A percentile compares a stretch with the other conserved stretches of the same genome.
phyloP scores from a whole-genome alignment of 2,329 filamentous ascomycete species.

The Colletotrichum karsti region DNA sequence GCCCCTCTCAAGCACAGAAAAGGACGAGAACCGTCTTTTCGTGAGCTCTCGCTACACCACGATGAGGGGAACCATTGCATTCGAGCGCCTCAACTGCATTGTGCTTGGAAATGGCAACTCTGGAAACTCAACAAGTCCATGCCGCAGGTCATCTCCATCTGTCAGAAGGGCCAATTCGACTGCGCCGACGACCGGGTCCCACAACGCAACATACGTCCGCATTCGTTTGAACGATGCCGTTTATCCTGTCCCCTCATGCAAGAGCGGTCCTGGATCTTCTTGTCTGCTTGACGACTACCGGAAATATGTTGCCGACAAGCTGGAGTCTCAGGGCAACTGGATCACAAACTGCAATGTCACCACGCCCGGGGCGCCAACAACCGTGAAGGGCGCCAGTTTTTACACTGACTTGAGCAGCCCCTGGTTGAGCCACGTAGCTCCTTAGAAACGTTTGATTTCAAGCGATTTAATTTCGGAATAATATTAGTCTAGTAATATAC shows the following conservation, averaged over 20 bases:
- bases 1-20: slow-evolving; percentile 54
- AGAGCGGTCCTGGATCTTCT: slow-evolving; percentile 62
- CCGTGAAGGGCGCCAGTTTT: slow-evolving; percentile 57
- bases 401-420: slow-evolving; percentile 49
- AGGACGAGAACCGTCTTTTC: slow-evolving; percentile 59
- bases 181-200: slow-evolving; percentile 8
- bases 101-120: slow-evolving; percentile 22
- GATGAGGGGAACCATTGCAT: slow-evolving; percentile 72
- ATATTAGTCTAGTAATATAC: too few species aligned
- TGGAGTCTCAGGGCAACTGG: slow-evolving; percentile 58
- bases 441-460: background rate
- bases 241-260: slow-evolving; percentile 65
- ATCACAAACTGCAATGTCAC: slow-evolving; percentile 57
- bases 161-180: background rate
- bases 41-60: slow-evolving; percentile 64
- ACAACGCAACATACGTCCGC: slow-evolving; percentile 57
- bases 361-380: slow-evolving; percentile 44
- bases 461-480: too few species aligned
- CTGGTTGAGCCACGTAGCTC: slow-evolving; percentile 16
- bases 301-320: slow-evolving; percentile 53
- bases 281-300: slow-evolving; percentile 58
- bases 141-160: background rate
- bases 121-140: slow-evolving; percentile 2
- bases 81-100: slow-evolving; percentile 68
- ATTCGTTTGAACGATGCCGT: slow-evolving; percentile 70